phyloP scores from a whole-genome alignment of 1,284 basidiomycete species.

The Anthracocystis walkeri region DNA sequence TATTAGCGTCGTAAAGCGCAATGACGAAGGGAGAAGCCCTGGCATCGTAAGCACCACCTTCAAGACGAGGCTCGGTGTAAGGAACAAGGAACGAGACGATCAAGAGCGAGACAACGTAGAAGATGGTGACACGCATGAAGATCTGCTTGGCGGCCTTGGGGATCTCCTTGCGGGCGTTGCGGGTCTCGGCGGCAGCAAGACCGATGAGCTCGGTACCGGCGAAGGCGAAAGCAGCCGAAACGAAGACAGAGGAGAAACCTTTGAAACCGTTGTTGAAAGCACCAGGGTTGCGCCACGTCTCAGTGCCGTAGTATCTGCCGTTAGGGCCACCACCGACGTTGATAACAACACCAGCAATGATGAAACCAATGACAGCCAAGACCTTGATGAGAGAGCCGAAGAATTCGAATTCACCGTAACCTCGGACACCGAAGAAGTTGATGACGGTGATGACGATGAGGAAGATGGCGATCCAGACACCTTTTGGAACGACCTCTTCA shows the following conservation, averaged over 20 bases:
- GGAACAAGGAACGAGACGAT: conserved; percentile 75
- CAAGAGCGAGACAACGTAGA: conserved; percentile 74
- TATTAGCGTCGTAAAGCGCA: conserved; percentile 70
- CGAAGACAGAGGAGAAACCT: conserved; percentile 65
- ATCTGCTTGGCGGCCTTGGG: conserved; percentile 72
- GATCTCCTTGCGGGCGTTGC: conserved; percentile 72
- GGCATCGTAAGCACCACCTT: conserved; percentile 69
- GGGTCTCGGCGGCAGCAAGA: conserved; percentile 76
- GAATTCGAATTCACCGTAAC: conserved; percentile 68
- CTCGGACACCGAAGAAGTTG: conserved; percentile 66
- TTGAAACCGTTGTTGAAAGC: conserved; percentile 68
- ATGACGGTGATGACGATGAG: conserved; percentile 57
- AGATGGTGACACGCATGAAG: conserved; percentile 72
- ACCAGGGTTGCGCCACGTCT: conserved; percentile 62
- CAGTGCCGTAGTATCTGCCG: conserved; percentile 56
- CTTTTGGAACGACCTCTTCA: conserved; percentile 44
- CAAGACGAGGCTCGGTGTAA: conserved; percentile 59
- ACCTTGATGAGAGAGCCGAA: conserved; percentile 63
- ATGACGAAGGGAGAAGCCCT: conserved; percentile 73
- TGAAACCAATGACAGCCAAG: conserved; percentile 65
- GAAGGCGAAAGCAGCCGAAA: conserved; percentile 66
- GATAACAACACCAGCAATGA: conserved; percentile 66
- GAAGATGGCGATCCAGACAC: conserved; percentile 63
- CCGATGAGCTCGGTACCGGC: conserved; percentile 74
- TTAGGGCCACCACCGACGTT: conserved; percentile 62